Conservation (phyloP, 805 yeast genomes). For the Priceomyces medius region DNA sequence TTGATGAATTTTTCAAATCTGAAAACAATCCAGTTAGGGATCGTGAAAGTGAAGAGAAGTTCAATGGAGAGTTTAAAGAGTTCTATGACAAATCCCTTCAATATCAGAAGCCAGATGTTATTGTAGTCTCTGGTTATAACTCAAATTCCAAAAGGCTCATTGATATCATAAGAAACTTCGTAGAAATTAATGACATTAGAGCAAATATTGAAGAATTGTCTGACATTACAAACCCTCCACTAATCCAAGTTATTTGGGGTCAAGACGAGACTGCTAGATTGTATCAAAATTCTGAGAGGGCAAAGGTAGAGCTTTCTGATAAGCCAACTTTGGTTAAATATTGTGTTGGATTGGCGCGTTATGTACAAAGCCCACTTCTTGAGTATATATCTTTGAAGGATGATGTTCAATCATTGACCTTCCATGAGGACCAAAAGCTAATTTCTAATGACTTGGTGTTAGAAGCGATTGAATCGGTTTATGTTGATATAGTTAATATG, state of each 20-base stretch:
- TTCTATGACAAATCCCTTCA: constrained; percentile 62
- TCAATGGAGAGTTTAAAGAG: constrained; percentile 64
- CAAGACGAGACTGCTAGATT: constrained; percentile 92
- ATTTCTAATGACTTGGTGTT: constrained; percentile 61
- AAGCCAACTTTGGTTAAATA: constrained; percentile 78
- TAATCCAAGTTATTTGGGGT: constrained; percentile 73
- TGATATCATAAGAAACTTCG: constrained; percentile 54
- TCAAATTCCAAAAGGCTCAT: constrained; percentile 65
- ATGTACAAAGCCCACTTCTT: constrained; percentile 86
- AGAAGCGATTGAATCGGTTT: constrained; percentile 72
- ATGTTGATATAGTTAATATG: constrained; percentile 86
- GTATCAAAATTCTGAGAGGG: constrained; percentile 76
- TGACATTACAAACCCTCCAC: constrained; percentile 46
- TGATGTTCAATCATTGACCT: constrained; percentile 65
- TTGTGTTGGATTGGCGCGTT: constrained; percentile 87
- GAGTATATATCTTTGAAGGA: constrained; percentile 82
- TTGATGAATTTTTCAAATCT: constrained; percentile 74
- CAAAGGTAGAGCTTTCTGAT: constrained; percentile 77
- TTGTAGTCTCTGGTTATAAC: constrained; percentile 86
- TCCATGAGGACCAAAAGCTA: constrained; percentile 72
- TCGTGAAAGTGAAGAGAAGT: constrained; percentile 40
- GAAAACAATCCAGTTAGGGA: constrained; percentile 63
- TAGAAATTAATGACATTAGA: constrained; percentile 53
- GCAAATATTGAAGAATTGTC: constrained; percentile 49
- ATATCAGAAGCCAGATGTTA: constrained; percentile 69